Percentiles rank a stretch among this genome's conserved stretches.
phyloP scores from a whole-genome alignment of 176 grass and related monocot species.

The Triticum monococcum region DNA sequence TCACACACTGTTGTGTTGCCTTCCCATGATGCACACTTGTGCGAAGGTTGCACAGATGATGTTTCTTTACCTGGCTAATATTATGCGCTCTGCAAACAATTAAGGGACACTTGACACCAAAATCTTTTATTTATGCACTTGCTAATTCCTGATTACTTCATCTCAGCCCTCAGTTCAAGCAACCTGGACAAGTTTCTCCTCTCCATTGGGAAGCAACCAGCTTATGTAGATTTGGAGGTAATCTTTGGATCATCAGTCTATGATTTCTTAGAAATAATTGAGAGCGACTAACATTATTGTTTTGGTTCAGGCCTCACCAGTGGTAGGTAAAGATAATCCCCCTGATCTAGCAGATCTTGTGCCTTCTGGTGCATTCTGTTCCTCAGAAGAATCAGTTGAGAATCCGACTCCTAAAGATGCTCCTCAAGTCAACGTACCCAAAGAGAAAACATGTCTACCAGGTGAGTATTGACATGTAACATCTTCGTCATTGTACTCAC shows the following conservation, averaged over 20 bases:
- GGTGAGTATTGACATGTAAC: constrained; percentile 40
- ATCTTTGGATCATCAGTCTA: constrained; percentile 22
- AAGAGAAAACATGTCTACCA: constrained; percentile 45
- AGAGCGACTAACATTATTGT: constrained; percentile 31
- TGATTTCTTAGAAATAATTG: constrained; percentile 13
- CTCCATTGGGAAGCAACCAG: constrained; percentile 75
- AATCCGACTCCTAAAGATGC: constrained; percentile 35
- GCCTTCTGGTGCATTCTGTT: constrained; percentile 46
- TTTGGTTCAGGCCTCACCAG: constrained; percentile 62
- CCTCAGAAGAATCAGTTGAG: constrained; percentile 45
- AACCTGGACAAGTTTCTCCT: constrained; percentile 90
- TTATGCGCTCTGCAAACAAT: constrained; percentile 10
- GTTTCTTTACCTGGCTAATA: neutral
- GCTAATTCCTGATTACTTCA: constrained; percentile 26
- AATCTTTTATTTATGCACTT: constrained; percentile 14
- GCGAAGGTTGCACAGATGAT: neutral
- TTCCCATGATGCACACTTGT: neutral
- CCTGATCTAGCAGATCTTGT: constrained; percentile 86
- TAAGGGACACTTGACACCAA: neutral
- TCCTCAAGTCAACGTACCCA: constrained; percentile 40
- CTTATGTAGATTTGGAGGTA: constrained; percentile 94
- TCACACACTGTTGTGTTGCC: constrained; percentile 2
- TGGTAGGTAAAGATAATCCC: constrained; percentile 81
- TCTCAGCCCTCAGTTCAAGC: constrained; percentile 70
- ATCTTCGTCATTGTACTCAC: neutral